Evolutionary conservation across 192 early-diverging fungal species (phyloP).

Genomic region (Entomortierella beljakovae): DNA sequence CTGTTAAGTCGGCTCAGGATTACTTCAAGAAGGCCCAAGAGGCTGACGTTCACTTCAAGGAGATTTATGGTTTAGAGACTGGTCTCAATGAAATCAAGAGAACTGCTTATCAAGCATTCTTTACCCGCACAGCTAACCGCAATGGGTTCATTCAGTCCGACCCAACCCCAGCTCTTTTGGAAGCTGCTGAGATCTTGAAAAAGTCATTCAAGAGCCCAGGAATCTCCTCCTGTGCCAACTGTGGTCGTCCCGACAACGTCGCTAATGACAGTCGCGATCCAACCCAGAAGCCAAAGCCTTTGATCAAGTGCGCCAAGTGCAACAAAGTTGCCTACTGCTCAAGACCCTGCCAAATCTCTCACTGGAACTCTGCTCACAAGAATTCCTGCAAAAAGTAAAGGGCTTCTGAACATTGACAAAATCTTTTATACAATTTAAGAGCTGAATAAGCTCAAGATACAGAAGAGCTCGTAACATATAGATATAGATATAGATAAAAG

Average conservation of each 20-base stretch:
- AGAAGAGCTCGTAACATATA: slow-evolving; percentile 3
- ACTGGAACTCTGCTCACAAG: slow-evolving; percentile 66
- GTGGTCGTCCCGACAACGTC: slow-evolving; percentile 55
- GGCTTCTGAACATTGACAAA: neutral
- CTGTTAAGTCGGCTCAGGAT: slow-evolving; percentile 55
- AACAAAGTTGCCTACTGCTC: slow-evolving; percentile 67
- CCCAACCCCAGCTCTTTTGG: slow-evolving; percentile 53
- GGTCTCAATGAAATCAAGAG: slow-evolving; percentile 66
- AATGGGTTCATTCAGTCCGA: slow-evolving; percentile 26
- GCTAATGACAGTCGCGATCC: slow-evolving; percentile 44
- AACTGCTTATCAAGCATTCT: slow-evolving; percentile 55
- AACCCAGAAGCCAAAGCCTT: slow-evolving; percentile 54
- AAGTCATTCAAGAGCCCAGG: slow-evolving; percentile 57
- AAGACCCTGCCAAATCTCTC: slow-evolving; percentile 67
- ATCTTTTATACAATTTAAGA: neutral
- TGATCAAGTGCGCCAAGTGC: slow-evolving; percentile 67
- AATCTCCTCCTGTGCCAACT: slow-evolving; percentile 59
- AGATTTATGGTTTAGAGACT: slow-evolving; percentile 61
- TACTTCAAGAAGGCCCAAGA: slow-evolving; percentile 65
- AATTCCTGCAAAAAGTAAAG: slow-evolving; percentile 58
- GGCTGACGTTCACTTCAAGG: slow-evolving; percentile 64
- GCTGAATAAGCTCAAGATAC: neutral
- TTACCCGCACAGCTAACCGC: slow-evolving; percentile 41
- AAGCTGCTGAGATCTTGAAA: slow-evolving; percentile 43
- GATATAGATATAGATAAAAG: neutral